Percentiles rank a stretch among this genome's conserved stretches.
Conservation (phyloP, 2,329 filamentous ascomycete genomes). For the Trichothecium roseum region DNA sequence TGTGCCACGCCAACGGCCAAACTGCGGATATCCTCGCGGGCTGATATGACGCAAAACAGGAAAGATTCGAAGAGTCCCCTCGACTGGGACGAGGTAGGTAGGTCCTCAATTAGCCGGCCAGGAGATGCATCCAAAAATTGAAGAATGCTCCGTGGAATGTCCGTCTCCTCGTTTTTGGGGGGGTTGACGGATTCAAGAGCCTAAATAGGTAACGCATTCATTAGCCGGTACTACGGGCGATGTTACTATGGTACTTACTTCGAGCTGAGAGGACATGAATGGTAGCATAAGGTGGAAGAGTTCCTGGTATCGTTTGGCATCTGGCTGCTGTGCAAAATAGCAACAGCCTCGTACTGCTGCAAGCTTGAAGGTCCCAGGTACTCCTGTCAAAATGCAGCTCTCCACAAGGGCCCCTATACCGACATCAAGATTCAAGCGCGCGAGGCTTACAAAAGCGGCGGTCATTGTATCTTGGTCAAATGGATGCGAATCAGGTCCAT, state of each 20-base stretch:
- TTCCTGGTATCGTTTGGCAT: slow-evolving; percentile 38
- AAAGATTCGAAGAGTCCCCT: slow-evolving; percentile 37
- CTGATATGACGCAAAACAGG: slow-evolving; percentile 42
- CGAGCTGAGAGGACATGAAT: slow-evolving; percentile 46
- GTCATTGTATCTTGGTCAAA: slow-evolving; percentile 58
- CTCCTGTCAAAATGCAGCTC: slow-evolving; percentile 43
- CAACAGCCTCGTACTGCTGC: slow-evolving; percentile 52
- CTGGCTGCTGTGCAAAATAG: slow-evolving; percentile 46
- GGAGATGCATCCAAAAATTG: slow-evolving; percentile 45
- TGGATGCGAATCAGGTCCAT: slow-evolving; percentile 31
- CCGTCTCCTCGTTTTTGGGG: slow-evolving; percentile 5
- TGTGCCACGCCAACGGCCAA: slow-evolving; percentile 37
- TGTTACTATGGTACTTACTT: slow-evolving; percentile 28
- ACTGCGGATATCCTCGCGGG: slow-evolving; percentile 36
- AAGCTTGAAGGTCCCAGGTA: slow-evolving; percentile 51
- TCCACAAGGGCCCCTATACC: slow-evolving; percentile 46
- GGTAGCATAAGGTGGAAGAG: slow-evolving; percentile 45
- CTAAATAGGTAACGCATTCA: slow-evolving; percentile 1
- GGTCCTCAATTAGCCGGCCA: slow-evolving; percentile 18
- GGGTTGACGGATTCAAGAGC: slow-evolving; percentile 1
- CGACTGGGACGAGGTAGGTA: slow-evolving; percentile 13
- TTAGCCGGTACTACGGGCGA: neutral
- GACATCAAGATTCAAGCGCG: slow-evolving; percentile 49
- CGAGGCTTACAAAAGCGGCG: slow-evolving; percentile 54
- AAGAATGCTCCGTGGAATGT: slow-evolving; percentile 32